Conservation (phyloP, 345 rosid genomes). For the Kandelia obovata region DNA sequence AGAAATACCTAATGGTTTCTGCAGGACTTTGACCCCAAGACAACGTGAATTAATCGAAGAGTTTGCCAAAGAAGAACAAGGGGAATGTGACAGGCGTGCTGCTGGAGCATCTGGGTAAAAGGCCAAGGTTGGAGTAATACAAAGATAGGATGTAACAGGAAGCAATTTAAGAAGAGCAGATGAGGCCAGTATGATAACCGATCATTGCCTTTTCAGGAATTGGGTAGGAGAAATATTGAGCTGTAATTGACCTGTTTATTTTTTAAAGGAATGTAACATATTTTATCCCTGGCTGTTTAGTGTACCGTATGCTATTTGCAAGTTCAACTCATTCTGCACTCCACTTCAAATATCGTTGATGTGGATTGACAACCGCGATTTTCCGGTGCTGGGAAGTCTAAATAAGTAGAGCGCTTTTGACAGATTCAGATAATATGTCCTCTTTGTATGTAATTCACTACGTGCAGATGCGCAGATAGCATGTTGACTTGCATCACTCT, state of each 20-base stretch:
- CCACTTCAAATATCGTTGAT: too few species aligned
- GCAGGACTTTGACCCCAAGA: slow-evolving; percentile 73
- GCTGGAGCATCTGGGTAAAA: slow-evolving; percentile 74
- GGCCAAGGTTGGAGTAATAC: not conserved
- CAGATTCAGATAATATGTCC: too few species aligned
- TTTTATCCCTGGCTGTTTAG: not conserved
- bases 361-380: too few species aligned
- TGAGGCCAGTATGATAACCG: not conserved
- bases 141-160: not conserved
- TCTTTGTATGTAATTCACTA: too few species aligned
- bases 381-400: too few species aligned
- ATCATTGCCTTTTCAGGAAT: slow-evolving; percentile 8
- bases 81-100: slow-evolving; percentile 60
- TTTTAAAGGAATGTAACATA: slow-evolving; percentile 9
- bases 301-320: too few species aligned
- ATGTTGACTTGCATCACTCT: too few species aligned
- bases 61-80: slow-evolving; percentile 83
- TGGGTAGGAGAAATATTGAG: slow-evolving; percentile 9
- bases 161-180: not conserved
- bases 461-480: too few species aligned
- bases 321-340: too few species aligned
- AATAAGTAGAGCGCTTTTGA: too few species aligned
- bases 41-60: slow-evolving; percentile 91
- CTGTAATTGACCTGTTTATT: not conserved
- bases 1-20: too few species aligned